phyloP scores from a whole-genome alignment of 2,329 filamentous ascomycete genomes.

The Hymenoscyphus linearis region DNA sequence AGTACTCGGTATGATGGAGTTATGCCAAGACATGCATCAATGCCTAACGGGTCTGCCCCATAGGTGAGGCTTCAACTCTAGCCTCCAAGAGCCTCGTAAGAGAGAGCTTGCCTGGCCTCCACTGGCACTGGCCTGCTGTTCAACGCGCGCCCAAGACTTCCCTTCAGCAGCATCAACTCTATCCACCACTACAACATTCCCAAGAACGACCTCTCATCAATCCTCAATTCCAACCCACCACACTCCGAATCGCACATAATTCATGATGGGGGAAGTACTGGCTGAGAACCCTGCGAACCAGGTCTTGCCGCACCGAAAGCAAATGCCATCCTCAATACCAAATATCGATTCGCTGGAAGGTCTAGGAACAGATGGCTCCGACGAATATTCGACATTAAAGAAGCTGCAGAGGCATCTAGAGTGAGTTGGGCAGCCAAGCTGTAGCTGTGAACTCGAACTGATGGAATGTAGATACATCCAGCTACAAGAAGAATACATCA shows the following conservation, averaged over 20 bases:
- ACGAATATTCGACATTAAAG: constrained; percentile 94
- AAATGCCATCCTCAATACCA: constrained; percentile 72
- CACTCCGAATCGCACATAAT: neutral
- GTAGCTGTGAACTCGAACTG: constrained; percentile 19
- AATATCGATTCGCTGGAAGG: constrained; percentile 89
- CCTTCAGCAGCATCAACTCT: constrained; percentile 1
- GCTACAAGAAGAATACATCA: constrained; percentile 99
- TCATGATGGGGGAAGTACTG: constrained; percentile 75
- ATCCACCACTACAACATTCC: neutral
- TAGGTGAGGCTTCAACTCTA: neutral
- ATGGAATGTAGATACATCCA: constrained; percentile 69
- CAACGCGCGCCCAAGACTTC: neutral
- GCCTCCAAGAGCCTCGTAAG: neutral
- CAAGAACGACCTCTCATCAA: constrained; percentile 2
- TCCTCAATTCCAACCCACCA: neutral
- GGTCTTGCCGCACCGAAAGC: constrained; percentile 74
- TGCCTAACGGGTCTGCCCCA: neutral
- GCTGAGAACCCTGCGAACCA: constrained; percentile 76
- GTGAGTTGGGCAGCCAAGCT: constrained; percentile 45
- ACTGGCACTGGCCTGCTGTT: too few relatives aligned
- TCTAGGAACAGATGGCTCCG: constrained; percentile 70
- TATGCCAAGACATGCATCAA: neutral
- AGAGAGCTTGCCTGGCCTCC: constrained; percentile 4
- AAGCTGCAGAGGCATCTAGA: constrained; percentile 94
- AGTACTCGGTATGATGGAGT: neutral